Percentiles rank a stretch among this genome's conserved stretches.
These are phyloP conservation scores for Debaryomyces prosopidis DNA, from an alignment of 805 yeast species.

Conservation along the genomic window DNA sequence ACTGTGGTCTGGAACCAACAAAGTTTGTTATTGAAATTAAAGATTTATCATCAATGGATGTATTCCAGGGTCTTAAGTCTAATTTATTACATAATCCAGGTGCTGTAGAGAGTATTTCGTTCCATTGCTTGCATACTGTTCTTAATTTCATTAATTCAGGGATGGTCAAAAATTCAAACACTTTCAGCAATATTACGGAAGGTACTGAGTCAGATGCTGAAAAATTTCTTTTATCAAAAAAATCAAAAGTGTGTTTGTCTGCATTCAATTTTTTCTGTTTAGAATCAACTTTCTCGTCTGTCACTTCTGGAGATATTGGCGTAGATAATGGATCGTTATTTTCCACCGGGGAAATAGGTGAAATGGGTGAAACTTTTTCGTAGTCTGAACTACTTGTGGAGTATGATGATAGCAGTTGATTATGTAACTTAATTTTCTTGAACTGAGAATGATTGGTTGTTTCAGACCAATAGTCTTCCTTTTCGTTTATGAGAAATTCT, in stretches of 20 bases:
- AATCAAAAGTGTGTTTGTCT: no score
- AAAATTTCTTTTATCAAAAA: no score
- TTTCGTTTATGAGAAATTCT: slow-evolving; percentile 6
- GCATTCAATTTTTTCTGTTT: no score
- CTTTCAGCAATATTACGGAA: slow-evolving; percentile 50
- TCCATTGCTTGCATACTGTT: slow-evolving; percentile 65
- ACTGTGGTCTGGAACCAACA: slow-evolving; percentile 66
- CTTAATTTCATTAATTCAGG: slow-evolving; percentile 63
- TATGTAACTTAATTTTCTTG: background rate
- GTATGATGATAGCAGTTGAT: background rate
- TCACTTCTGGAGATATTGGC: no score
- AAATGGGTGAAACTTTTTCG: no score
- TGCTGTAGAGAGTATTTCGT: slow-evolving; percentile 59
- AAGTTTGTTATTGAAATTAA: slow-evolving; percentile 62
- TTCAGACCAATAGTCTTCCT: background rate
- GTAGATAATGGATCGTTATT: background rate
- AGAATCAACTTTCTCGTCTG: no score
- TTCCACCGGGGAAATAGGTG: slow-evolving; percentile 5
- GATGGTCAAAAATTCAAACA: slow-evolving; percentile 54
- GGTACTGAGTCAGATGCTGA: no score
- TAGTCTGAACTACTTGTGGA: no score
- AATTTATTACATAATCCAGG: slow-evolving; percentile 51
- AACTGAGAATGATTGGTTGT: background rate
- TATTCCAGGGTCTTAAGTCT: slow-evolving; percentile 64
- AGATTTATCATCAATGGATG: slow-evolving; percentile 57